Evolutionary conservation across 768 basidiomycete species (phyloP).

Genomic region (Tylopilus plumbeoviolaceoides): DNA sequence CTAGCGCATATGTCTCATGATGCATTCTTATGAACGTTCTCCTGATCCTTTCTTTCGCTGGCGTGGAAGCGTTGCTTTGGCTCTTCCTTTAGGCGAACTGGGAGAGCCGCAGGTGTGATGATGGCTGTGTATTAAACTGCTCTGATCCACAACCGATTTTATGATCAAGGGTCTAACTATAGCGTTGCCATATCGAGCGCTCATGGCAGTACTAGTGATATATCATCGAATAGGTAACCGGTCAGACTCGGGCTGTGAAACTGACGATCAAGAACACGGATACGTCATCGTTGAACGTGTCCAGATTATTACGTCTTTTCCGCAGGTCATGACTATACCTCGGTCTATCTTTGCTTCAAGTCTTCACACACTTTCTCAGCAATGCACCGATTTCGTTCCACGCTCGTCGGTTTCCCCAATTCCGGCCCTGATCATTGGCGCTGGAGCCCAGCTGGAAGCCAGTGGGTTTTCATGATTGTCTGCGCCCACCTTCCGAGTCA

Average conservation of each 20-base stretch:
- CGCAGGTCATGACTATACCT: slow-evolving; percentile 20
- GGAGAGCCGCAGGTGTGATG: too few relatives aligned
- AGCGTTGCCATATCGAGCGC: too few relatives aligned
- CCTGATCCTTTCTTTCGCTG: too few relatives aligned
- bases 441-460: slow-evolving; percentile 10
- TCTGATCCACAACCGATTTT: too few relatives aligned
- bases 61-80: too few relatives aligned
- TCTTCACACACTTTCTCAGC: slow-evolving; percentile 13
- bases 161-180: too few relatives aligned
- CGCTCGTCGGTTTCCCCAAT: slow-evolving; percentile 11
- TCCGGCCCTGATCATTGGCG: slow-evolving; percentile 18
- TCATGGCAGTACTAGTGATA: slow-evolving; percentile 20
- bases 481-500: too few relatives aligned
- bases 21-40: too few relatives aligned
- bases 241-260: slow-evolving; percentile 17
- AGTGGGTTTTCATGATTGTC: slow-evolving; percentile 5
- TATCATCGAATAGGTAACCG: slow-evolving; percentile 18
- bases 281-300: not conserved
- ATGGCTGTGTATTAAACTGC: too few relatives aligned
- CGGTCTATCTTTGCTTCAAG: slow-evolving; percentile 20
- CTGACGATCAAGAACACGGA: slow-evolving; percentile 15
- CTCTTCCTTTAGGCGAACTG: too few relatives aligned
- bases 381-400: slow-evolving; percentile 13
- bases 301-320: too few relatives aligned
- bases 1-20: too few relatives aligned